Evolutionary conservation across 2,329 filamentous ascomycete species (phyloP).

Genomic region (Penicillium sp.): DNA sequence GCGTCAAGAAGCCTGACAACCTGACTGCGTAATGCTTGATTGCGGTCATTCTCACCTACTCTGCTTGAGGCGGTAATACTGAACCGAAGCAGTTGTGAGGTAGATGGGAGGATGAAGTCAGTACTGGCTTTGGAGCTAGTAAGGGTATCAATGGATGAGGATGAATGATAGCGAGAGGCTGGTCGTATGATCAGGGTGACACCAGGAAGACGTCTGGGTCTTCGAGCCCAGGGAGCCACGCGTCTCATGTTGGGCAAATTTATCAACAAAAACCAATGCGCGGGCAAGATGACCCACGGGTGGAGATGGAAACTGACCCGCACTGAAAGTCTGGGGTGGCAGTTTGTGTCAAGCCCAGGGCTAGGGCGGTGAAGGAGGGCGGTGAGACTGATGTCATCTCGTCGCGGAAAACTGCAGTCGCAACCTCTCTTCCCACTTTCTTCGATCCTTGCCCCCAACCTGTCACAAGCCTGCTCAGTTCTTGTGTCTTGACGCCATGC

Average conservation of each 20-base stretch:
- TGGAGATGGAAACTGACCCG: conserved; percentile 25
- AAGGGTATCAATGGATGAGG: not conserved
- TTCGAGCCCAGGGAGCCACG: not conserved
- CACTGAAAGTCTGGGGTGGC: conserved; percentile 20
- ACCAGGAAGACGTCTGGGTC: not conserved
- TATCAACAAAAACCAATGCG: not conserved
- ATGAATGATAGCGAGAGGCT: not conserved
- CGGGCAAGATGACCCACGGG: conserved; percentile 17
- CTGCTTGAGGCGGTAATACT: not conserved
- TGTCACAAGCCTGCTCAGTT: not conserved
- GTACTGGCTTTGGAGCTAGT: not conserved
- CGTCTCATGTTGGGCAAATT: conserved; percentile 11
- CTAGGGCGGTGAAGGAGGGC: conserved; percentile 11
- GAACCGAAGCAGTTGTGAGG: conserved; percentile 1
- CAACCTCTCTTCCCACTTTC: not conserved
- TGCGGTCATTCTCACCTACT: not conserved
- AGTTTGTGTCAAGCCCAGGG: conserved; percentile 8
- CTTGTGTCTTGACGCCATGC: conserved; percentile 13
- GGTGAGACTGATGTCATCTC: conserved; percentile 18
- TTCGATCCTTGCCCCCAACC: not conserved
- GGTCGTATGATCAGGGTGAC: conserved; percentile 5
- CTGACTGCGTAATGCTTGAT: conserved; percentile 3
- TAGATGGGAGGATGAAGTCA: not conserved
- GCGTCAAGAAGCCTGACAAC: conserved; percentile 22
- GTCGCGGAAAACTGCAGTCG: conserved; percentile 13